Base-by-base conservation (phyloP, 1,139 yeast genomes). In the Yamadazyma sp. region DNA sequence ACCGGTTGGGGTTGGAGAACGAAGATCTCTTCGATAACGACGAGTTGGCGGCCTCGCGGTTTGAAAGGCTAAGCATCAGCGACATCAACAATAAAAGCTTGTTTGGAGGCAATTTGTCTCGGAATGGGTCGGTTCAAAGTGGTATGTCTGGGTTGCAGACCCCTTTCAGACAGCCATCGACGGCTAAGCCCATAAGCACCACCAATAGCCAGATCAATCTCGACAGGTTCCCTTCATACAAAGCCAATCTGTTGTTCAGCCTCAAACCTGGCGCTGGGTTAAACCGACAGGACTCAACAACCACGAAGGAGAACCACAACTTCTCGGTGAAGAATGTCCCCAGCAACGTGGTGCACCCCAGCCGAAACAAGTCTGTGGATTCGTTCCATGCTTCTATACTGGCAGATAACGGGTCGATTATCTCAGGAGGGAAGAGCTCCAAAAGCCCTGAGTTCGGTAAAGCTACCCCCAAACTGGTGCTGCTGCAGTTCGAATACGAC, bases 1-100 rank as follows among this genome's bases (percentile, higher is more conserved):
- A 72, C 44, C 58, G 75, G 9, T 54, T 71, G 37, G 76, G 56
- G 15, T 44, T 62, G n/a, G 66, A 59, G 25, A 50, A 49, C 27
- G 60, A 52, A 23, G 61, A 55, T 37, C 45, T 50, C 4, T 51
- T 47, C n/a, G 61, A 54, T 25, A 36, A 42, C n/a, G 55, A 44
- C 3, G 46, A 44, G 4, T 15, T 39, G 18, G 26, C 38, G 5
- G 34, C 28, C 12, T 17, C 27, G 9, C 24, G 43, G 12, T 37
- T 44, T 11, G 45, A 43, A 6, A 18, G 46, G n/a, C 31, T 46
- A 12, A 46, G 45, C 31, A 43, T 43, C 5, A 40, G 45, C 25
- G 42, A 41, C 15, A 31, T 39, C 14, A 36, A 40, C 17, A 15
- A 18, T 8, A 33, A 33, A 11, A 25, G 24, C 24, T 25, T 27